Base-by-base conservation (phyloP, 306 rosid genomes). In the Cicer judaicum region DNA sequence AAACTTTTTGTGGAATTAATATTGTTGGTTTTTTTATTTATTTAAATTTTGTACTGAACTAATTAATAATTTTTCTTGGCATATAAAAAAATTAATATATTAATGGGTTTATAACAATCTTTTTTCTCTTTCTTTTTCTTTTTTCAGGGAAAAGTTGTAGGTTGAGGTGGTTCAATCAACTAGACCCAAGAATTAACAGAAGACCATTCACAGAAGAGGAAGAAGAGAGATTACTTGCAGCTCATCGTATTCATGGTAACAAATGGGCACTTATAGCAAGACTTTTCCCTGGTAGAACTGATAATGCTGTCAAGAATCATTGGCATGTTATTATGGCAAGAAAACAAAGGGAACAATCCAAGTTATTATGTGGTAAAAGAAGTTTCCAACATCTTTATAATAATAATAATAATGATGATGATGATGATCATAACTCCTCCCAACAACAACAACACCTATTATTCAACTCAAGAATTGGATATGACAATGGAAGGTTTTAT, bases 281-380 rank as follows among this genome's bases (percentile, higher is more conserved):
- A 68, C 87, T 92, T 8, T 95, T 95, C 64, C 97, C 96, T 0
- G 97, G 99, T 9, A 75, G 99, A 61, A 95, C 99, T 0, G 99
- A 92, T 61, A 95, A 95, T 55, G 93, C 99, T 18, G 99, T 95
- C 60, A 95, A 95, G 90, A 95, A 95, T 49, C 99, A 95, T 54
- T 95, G 99, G 99, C 99, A 95, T 52, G 99, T 95, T 44, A 83
- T 95, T 5, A 92, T 90, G 96, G 99, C 99, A 9, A 84, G 99
- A 72, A 88, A 87, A 56, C 96, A 94, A 84, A 87, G 97, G 80
- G 96, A 93, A 71, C 93, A 89, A 9, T 91, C 98, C 38, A 93
- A 91, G 86, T 36, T 84, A 10, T 84, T 84, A 10, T 84, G 89
- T 48, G 90, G 87, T 24, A 87, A 89, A 59, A 84, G 88, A 83